phyloP scores from a whole-genome alignment of 257 asterid genomes.

The Haberlea rhodopensis region DNA sequence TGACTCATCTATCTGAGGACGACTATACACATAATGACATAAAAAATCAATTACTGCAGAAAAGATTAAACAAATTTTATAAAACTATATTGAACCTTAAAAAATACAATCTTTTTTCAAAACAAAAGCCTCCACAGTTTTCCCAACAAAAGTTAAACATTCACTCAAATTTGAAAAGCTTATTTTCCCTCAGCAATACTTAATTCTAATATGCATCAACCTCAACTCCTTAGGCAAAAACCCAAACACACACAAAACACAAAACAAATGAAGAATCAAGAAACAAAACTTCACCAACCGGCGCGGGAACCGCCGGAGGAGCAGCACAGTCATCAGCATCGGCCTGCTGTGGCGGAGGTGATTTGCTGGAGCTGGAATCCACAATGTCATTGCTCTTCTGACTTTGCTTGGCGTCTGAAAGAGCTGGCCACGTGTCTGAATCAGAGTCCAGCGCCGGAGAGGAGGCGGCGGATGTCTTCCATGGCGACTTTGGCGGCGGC shows the following conservation, averaged over 20 bases:
- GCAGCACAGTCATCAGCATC: slow-evolving; percentile 27
- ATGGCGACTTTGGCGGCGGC: slow-evolving; percentile 67
- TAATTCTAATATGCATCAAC: slow-evolving; percentile 2
- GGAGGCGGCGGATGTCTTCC: slow-evolving; percentile 62
- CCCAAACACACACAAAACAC: background rate
- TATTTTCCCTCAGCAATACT: background rate
- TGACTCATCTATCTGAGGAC: slow-evolving; percentile 1
- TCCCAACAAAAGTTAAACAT: slow-evolving; percentile 10
- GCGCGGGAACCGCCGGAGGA: slow-evolving; percentile 31
- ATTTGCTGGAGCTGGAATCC: slow-evolving; percentile 30
- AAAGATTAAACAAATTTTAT: background rate
- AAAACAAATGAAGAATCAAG: background rate
- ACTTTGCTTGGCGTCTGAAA: slow-evolving; percentile 58
- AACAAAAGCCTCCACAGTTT: slow-evolving; percentile 5
- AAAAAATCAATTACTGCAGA: slow-evolving; percentile 10
- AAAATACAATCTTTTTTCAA: slow-evolving; percentile 8
- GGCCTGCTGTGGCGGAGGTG: slow-evolving; percentile 30
- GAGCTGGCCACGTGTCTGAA: slow-evolving; percentile 85
- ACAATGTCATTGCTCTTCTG: slow-evolving; percentile 32
- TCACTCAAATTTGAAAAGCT: background rate
- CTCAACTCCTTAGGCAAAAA: background rate
- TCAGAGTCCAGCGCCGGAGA: slow-evolving; percentile 44
- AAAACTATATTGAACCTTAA: background rate
- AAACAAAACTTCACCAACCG: slow-evolving; percentile 34
- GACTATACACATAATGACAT: slow-evolving; percentile 5